Conservation (phyloP, 257 asterid species). For the Handroanthus guayacan region DNA sequence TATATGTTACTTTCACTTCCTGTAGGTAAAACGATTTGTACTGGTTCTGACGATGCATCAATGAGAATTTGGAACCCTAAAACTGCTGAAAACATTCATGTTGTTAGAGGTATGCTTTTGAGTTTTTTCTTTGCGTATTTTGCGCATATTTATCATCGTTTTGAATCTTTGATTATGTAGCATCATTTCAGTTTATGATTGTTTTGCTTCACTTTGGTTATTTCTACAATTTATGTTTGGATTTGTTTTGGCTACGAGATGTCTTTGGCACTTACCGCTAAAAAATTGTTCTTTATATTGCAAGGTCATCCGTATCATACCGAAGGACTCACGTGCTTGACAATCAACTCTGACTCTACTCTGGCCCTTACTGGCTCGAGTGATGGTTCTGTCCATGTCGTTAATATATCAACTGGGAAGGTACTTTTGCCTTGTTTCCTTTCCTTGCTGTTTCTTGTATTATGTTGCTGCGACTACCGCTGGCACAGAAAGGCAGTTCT, state of each 20-base stretch:
- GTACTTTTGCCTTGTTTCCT: slow-evolving; percentile 40
- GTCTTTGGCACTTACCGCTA: slow-evolving; percentile 21
- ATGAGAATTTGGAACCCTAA: slow-evolving; percentile 89
- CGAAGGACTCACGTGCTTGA: slow-evolving; percentile 84
- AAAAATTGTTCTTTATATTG: slow-evolving; percentile 11
- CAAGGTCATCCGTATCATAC: slow-evolving; percentile 85
- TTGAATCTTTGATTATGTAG: not conserved
- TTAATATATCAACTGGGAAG: slow-evolving; percentile 59
- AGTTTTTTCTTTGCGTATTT: slow-evolving; percentile 8
- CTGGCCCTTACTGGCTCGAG: slow-evolving; percentile 85
- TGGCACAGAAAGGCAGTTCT: slow-evolving; percentile 13
- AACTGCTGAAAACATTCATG: slow-evolving; percentile 69
- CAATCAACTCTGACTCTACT: slow-evolving; percentile 76
- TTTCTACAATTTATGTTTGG: not conserved
- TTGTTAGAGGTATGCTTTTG: slow-evolving; percentile 64
- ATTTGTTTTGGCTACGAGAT: slow-evolving; percentile 2
- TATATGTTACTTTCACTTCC: slow-evolving; percentile 16
- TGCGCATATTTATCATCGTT: slow-evolving; percentile 3
- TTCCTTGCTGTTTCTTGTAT: slow-evolving; percentile 8
- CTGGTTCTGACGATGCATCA: slow-evolving; percentile 91
- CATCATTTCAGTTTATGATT: slow-evolving; percentile 7
- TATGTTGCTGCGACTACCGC: not conserved
- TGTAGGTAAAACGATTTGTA: slow-evolving; percentile 80
- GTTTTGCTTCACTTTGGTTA: slow-evolving; percentile 8
- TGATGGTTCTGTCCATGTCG: too few species aligned